These are phyloP conservation scores for Laburnicola sp. DNA, from an alignment of 2,329 filamentous ascomycete genomes.

Conservation along the genomic window DNA sequence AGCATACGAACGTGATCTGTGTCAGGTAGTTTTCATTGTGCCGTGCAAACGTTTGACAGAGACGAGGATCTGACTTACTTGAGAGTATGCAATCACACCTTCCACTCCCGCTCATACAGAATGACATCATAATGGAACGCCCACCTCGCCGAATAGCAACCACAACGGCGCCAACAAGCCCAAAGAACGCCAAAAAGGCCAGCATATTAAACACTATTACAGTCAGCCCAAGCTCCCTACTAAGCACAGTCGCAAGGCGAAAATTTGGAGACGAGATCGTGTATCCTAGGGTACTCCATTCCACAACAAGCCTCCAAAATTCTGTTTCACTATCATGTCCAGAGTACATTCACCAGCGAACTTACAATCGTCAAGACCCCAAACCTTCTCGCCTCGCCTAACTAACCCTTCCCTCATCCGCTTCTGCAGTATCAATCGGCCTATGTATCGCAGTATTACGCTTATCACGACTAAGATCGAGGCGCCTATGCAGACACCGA, in stretches of 20 bases:
- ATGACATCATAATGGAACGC: slow-evolving; percentile 35
- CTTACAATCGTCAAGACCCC: slow-evolving; percentile 24
- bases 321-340: not conserved
- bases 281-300: not conserved
- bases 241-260: too few species aligned
- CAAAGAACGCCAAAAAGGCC: slow-evolving; percentile 23
- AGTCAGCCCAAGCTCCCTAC: not conserved
- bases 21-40: not conserved
- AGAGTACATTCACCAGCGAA: not conserved
- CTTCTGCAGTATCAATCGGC: slow-evolving; percentile 18
- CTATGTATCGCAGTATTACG: slow-evolving; percentile 18
- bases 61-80: slow-evolving; percentile 24
- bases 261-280: not conserved
- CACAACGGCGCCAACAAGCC: slow-evolving; percentile 17
- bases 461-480: slow-evolving; percentile 14
- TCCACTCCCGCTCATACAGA: slow-evolving; percentile 18
- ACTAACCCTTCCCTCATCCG: slow-evolving; percentile 8
- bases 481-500: slow-evolving; percentile 12
- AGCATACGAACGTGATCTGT: not conserved
- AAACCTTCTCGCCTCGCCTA: slow-evolving; percentile 6
- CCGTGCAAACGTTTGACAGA: not conserved
- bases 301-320: not conserved
- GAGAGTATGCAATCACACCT: slow-evolving; percentile 21
- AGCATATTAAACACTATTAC: slow-evolving; percentile 22
- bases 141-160: slow-evolving; percentile 34